These are phyloP conservation scores for Pythium phragmiticola DNA, from an alignment of 352 stramenopile genomes.

Conservation along the genomic window DNA sequence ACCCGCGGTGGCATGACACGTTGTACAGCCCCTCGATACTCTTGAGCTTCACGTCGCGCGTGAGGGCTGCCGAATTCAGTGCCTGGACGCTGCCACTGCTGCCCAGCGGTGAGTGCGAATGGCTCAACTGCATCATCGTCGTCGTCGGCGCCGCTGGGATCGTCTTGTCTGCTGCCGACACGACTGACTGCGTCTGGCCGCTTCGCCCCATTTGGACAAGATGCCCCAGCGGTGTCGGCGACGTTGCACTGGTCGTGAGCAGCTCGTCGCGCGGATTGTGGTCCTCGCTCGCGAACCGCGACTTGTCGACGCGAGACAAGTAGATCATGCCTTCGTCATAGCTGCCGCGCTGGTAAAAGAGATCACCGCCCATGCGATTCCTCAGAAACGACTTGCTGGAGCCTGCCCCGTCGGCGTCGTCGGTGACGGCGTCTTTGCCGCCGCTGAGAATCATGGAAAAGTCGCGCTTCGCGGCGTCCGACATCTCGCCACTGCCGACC, in stretches of 20 bases:
- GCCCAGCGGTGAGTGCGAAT: neutral
- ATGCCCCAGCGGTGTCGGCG: slow-evolving; percentile 45
- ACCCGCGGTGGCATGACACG: slow-evolving; percentile 73
- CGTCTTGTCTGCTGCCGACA: neutral
- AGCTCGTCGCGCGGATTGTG: slow-evolving; percentile 59
- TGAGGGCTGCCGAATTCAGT: slow-evolving; percentile 28
- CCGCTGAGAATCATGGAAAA: slow-evolving; percentile 60
- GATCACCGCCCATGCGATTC: slow-evolving; percentile 52
- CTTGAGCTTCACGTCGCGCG: slow-evolving; percentile 74
- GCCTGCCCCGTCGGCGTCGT: slow-evolving; percentile 6
- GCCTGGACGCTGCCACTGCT: neutral
- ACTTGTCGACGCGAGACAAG: slow-evolving; percentile 75
- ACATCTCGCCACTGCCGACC: slow-evolving; percentile 28
- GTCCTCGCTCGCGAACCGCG: slow-evolving; percentile 54
- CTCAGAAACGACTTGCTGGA: slow-evolving; percentile 22
- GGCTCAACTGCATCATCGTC: slow-evolving; percentile 3
- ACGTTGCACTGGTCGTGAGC: slow-evolving; percentile 38
- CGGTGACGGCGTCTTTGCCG: slow-evolving; percentile 15
- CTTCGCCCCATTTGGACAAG: slow-evolving; percentile 41
- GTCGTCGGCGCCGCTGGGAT: neutral
- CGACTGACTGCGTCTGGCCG: slow-evolving; percentile 22
- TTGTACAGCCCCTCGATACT: slow-evolving; percentile 77
- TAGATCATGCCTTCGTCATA: slow-evolving; percentile 88
- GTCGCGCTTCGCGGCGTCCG: slow-evolving; percentile 41
- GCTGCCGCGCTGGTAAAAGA: slow-evolving; percentile 84